These are phyloP conservation scores for Naganishia onofrii DNA, from an alignment of 768 basidiomycete genomes.

Conservation along the genomic window DNA sequence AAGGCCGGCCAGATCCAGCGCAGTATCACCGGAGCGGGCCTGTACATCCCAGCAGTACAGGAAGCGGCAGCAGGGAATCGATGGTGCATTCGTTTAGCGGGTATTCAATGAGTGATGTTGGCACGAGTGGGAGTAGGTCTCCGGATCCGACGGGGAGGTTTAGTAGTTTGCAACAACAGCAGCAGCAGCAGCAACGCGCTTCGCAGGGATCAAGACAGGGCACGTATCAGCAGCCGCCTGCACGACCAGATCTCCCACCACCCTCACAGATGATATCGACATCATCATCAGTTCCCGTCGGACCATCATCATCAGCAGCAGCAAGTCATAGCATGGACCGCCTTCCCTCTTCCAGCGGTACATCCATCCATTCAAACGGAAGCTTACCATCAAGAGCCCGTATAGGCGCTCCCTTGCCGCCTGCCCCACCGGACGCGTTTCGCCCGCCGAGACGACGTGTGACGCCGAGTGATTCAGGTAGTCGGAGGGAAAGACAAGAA, in stretches of 20 bases:
- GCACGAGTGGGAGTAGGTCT: constrained; percentile 2
- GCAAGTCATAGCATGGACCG: constrained; percentile 24
- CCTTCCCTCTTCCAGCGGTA: not conserved
- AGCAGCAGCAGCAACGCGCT: constrained; percentile 15
- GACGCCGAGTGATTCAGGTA: constrained; percentile 33
- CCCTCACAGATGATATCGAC: constrained; percentile 18
- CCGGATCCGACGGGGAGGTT: not conserved
- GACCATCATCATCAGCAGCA: constrained; percentile 1
- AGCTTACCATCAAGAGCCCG: constrained; percentile 1
- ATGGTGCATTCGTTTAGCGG: constrained; percentile 4
- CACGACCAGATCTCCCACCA: constrained; percentile 19
- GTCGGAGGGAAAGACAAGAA: not conserved
- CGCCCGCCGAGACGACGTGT: constrained; percentile 43
- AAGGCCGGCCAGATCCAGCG: constrained; percentile 1
- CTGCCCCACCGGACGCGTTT: constrained; percentile 53
- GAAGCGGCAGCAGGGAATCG: not conserved
- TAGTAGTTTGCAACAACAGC: not conserved
- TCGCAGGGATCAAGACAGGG: not conserved
- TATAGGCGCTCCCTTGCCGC: constrained; percentile 36
- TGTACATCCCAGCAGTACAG: too few species aligned
- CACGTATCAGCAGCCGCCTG: not conserved
- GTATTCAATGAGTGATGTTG: not conserved
- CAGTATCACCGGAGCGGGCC: too few species aligned
- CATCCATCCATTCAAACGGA: constrained; percentile 9
- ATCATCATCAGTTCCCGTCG: not conserved